Evolutionary conservation across 192 early-diverging fungal genomes (phyloP), one percentile per base, ranked within the genome.

Genomic region (Geranomyces variabilis): DNA sequence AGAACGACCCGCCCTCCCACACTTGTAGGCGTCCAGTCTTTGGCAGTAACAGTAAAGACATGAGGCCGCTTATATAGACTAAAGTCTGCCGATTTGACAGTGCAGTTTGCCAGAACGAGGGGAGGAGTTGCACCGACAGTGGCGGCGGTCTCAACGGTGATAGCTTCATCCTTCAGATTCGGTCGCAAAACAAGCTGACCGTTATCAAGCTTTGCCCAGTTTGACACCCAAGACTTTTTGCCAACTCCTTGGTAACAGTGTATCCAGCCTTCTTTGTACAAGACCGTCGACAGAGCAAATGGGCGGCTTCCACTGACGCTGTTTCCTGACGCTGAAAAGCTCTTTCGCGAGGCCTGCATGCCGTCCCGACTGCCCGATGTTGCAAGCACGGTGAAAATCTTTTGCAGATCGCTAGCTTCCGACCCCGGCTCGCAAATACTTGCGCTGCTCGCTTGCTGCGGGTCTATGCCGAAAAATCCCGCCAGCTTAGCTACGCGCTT

Each of bases 231-330:
- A 24, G 60, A 22, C 33, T 69, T 67, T 26, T 66, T 75, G 24
- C 22, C 24, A 13, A 57, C 8, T 10, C 22, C 28, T 33, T 56
- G 21, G 46, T 55, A 44, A 10, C 28, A 19, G 24, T 69, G 59
- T 5, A 74, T 26, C 77, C 77, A 79, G 1, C 77, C 77, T 43
- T 79, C 77, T 48, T 79, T 79, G 69, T 77, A 77, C 7, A 77
- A 31, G 10, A 24, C 62, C 21, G 68, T 70, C 33, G 68, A 43
- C 12, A 58, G 17, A 9, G 30, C 51, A 5, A 66, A 6, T 4
- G 64, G 64, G 8, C 64, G 64, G 15, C 8, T 33, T 26, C 33
- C 33, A 26, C 19, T 1, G 6, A 19, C 53, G 15, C 1, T 47
- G 21, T 28, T 44, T 28, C 17, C 26, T 21, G 45, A 24, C 6